phyloP scores from a whole-genome alignment of 1,284 basidiomycete species.

The Bondarzewia mesenterica region DNA sequence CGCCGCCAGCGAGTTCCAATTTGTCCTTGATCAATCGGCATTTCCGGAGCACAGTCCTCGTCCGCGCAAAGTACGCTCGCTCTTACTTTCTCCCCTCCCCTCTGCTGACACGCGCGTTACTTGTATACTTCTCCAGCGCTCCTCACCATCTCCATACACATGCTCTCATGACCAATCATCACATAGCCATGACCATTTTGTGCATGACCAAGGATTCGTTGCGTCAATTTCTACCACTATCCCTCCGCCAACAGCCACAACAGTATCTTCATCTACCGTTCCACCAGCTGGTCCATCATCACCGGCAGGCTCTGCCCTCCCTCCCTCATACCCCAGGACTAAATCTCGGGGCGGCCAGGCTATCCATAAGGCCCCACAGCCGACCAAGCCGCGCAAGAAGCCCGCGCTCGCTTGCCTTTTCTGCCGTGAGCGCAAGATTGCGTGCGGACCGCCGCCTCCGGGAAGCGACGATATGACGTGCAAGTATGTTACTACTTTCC shows the following conservation, averaged over 20 bases:
- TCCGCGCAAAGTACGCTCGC: neutral
- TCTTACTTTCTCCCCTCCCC: neutral
- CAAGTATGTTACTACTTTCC: constrained; percentile 21
- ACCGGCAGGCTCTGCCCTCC: neutral
- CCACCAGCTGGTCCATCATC: no score
- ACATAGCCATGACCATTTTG: no score
- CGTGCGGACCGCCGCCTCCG: constrained; percentile 25
- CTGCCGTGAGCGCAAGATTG: constrained; percentile 32
- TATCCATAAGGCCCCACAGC: constrained; percentile 1
- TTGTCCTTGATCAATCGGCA: neutral
- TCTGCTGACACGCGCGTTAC: no score
- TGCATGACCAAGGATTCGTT: no score
- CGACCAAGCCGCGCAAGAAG: constrained; percentile 19
- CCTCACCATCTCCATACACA: neutral
- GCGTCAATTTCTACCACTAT: neutral
- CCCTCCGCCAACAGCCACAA: no score
- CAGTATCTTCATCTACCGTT: no score
- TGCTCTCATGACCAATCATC: neutral
- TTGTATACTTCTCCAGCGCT: neutral
- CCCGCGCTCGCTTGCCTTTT: constrained; percentile 31
- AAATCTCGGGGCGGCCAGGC: no score
- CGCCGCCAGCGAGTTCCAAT: neutral
- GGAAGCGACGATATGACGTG: constrained; percentile 21
- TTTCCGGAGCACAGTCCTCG: neutral
- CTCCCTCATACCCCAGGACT: constrained; percentile 6